Evolutionary conservation across 2,329 filamentous ascomycete species (phyloP), one percentile per base, ranked within the genome.

Genomic region (Metarhizium humberi): DNA sequence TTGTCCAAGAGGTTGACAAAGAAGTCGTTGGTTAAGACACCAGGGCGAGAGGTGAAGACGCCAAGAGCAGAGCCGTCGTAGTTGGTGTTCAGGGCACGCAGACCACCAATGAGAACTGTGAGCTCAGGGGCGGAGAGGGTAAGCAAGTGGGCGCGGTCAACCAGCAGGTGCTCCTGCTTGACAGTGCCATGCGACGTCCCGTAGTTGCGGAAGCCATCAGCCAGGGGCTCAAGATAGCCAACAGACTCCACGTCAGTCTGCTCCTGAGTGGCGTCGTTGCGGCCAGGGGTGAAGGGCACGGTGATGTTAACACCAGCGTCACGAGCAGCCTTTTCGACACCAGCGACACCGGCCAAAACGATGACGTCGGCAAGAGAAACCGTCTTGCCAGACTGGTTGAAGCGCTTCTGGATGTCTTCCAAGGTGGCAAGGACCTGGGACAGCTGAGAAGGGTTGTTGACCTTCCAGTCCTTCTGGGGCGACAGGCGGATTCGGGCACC

Each of bases 191-290:
- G 83, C 2, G 80, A 80, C 60, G 79, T 75, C 64, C 86, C 87
- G 67, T 87, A 90, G 79, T 88, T 91, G 66, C 87, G 86, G 86
- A 92, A 91, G 6, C 85, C 86, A 60, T 92, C 88, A n/a, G 78
- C 79, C 34, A 74, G 61, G 1, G 88, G 87, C 75, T 90, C 80
- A 32, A 92, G 79, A 71, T 86, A 77, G 56, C 67, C 67, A 66
- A 88, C 84, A 1, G 84, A 83, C 60, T 79, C 66, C 20, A 78
- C 72, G 55, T 92, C 87, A 6, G 88, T 91, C 71, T 89, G 78
- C 65, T 88, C 85, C 68, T 86, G 79, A 0, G 82, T 77, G 30
- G 88, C 86, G 62, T 92, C 88, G 40, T 74, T 81, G 55, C 88
- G 87, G 58, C 88, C 88, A 3, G 87, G 83, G 0, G 79, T 80